Base-by-base conservation (phyloP, 1,284 basidiomycete genomes). In the Trametes polyzona region DNA sequence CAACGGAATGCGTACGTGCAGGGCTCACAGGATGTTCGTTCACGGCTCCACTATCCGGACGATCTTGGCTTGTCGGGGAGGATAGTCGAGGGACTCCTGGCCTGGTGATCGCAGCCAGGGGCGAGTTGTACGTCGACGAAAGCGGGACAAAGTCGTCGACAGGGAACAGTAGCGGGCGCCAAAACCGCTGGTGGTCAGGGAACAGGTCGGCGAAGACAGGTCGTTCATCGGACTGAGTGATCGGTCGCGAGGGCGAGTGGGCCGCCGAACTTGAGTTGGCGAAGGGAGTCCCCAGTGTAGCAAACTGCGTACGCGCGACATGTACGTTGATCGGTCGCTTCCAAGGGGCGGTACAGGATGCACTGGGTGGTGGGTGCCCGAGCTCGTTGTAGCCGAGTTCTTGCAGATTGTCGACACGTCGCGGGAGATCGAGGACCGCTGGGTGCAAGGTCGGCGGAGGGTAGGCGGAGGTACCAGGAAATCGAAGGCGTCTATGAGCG, bases 101-200 rank as follows among this genome's bases (percentile, higher is more conserved):
- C n/a, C n/a, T n/a, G n/a, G n/a, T n/a, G n/a, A n/a, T n/a, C n/a
- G n/a, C n/a, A n/a, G n/a, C n/a, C n/a, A 29, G 42, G n/a, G 16
- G 16, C 11, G 27, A 19, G n/a, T n/a, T n/a, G n/a, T n/a, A n/a
- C n/a, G n/a, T n/a, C n/a, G n/a, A n/a, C n/a, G n/a, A n/a, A n/a
- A n/a, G n/a, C n/a, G n/a, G n/a, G n/a, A n/a, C n/a, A n/a, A n/a
- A n/a, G n/a, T n/a, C n/a, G n/a, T n/a, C n/a, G n/a, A n/a, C n/a
- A n/a, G n/a, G n/a, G n/a, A n/a, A n/a, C n/a, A n/a, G n/a, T 29
- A 51, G 48, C 48, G 48, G 48, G 33, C 30, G 48, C 48, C 48
- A 42, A 41, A 27, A 24, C 48, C 48, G 48, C 48, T 51, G 29
- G 39, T 51, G 48, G 39, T 51, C 48, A 17, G 30, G 48, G 9